A percentile compares a stretch with the other conserved stretches of the same genome.
Evolutionary conservation across 192 early-diverging fungal genomes (phyloP).

Genomic region (Rhizoclosmatium globosum): DNA sequence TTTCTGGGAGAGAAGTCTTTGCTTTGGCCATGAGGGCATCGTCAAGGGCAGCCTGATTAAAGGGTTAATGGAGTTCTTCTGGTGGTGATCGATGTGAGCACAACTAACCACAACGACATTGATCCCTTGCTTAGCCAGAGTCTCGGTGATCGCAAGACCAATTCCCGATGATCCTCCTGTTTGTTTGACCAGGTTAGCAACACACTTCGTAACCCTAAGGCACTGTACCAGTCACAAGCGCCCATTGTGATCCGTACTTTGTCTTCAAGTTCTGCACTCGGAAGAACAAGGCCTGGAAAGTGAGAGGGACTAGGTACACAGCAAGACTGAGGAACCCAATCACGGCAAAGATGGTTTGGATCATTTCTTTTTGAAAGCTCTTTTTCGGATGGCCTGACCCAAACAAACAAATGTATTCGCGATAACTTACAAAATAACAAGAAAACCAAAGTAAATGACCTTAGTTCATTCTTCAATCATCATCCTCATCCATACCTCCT

Average conservation of each 20-base stretch:
- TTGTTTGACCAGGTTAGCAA: neutral
- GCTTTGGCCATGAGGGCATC: constrained; percentile 46
- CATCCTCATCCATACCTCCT: constrained; percentile 22
- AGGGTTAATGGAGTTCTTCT: neutral
- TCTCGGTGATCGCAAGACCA: constrained; percentile 60
- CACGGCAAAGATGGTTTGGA: constrained; percentile 18
- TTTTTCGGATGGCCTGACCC: neutral
- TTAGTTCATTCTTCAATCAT: constrained; percentile 1
- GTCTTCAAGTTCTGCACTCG: constrained; percentile 59
- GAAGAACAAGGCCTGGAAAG: constrained; percentile 25
- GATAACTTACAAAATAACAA: neutral
- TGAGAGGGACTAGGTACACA: constrained; percentile 7
- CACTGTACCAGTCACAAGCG: constrained; percentile 59
- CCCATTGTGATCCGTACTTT: constrained; percentile 64
- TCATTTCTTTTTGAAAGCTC: no score
- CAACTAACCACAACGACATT: constrained; percentile 59
- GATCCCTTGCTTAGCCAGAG: constrained; percentile 59
- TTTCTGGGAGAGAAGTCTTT: constrained; percentile 41
- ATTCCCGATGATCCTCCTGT: constrained; percentile 64
- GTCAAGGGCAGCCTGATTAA: constrained; percentile 54
- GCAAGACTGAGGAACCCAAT: constrained; percentile 10
- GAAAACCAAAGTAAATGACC: neutral
- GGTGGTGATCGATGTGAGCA: neutral
- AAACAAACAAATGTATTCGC: neutral
- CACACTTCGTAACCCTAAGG: neutral